Evolutionary conservation across 2,329 filamentous ascomycete species (phyloP).

Genomic region (Cercospora zeae-maydis): DNA sequence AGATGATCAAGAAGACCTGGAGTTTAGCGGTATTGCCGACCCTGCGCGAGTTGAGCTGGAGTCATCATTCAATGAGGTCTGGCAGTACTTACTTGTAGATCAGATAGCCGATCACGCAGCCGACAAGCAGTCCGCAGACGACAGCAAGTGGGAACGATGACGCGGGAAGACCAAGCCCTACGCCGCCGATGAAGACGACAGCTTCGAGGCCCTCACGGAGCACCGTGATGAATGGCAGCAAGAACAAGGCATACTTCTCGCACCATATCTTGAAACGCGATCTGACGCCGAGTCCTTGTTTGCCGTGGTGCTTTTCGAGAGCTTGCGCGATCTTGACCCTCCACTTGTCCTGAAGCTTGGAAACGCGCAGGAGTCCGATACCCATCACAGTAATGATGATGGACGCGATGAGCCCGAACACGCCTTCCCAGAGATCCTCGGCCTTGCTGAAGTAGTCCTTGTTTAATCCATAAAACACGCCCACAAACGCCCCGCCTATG

Average conservation of each 20-base stretch:
- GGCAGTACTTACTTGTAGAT: conserved; percentile 67
- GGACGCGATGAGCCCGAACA: conserved; percentile 70
- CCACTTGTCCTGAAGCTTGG: conserved; percentile 85
- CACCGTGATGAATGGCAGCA: conserved; percentile 83
- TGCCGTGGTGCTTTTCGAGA: conserved; percentile 54
- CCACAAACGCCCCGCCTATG: conserved; percentile 66
- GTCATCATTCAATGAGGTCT: not conserved
- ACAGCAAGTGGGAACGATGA: conserved; percentile 74
- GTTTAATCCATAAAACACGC: conserved; percentile 68
- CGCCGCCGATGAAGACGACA: conserved; percentile 80
- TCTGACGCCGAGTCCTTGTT: conserved; percentile 37
- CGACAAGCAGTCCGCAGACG: conserved; percentile 66
- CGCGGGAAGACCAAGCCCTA: conserved; percentile 71
- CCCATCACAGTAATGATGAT: conserved; percentile 81
- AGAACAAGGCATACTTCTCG: conserved; percentile 82
- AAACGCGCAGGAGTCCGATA: conserved; percentile 72
- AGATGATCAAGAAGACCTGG: conserved; percentile 75
- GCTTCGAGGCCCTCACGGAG: conserved; percentile 81
- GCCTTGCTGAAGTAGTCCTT: conserved; percentile 63
- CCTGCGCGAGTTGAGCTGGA: conserved; percentile 34
- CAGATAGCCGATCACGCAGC: conserved; percentile 64
- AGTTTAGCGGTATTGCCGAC: conserved; percentile 63
- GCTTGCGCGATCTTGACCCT: conserved; percentile 72
- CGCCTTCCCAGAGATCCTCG: conserved; percentile 77
- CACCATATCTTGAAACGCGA: conserved; percentile 58